Base-by-base conservation (phyloP, 2,329 filamentous ascomycete species). In the Sarocladiaceae sp. region DNA sequence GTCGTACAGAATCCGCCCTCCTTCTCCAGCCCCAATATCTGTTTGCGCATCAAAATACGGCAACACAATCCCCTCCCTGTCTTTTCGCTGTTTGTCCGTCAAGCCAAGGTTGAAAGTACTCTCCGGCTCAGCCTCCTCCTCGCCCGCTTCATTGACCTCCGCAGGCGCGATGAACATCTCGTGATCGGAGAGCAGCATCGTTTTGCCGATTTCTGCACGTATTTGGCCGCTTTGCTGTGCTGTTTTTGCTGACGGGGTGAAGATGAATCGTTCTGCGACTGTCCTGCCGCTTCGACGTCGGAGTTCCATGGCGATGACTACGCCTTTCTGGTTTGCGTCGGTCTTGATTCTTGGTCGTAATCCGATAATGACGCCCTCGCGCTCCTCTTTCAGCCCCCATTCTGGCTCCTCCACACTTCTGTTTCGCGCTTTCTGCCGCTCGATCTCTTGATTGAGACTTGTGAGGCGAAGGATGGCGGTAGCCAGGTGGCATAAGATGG, bases 31-130 rank as follows among this genome's bases (percentile, higher is more conserved):
- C 1, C 84, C 86, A 50, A 84, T 79, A 46, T 86, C 87, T 51
- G 84, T 89, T 77, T 99, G 94, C 22, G 94, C 94, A 73, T 99
- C 94, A 69, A 95, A 97, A 67, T 99, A 97, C 15, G 94, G 94
- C 67, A 97, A 67, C 36, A 97, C 88, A 8, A 99, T 89, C 0
- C 88, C 89, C 62, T 97, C 93, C 23, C 94, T 76, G 49, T 96
- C 93, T 57, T 79, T 78, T 60, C 88, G 81, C 72, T 99, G 94
- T 73, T 94, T 91, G 54, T 96, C 93, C 17, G 93, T 97, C 54
- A 99, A 72, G 0, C 87, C 86, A 3, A 99, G 71, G 57, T 88
- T 87, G 65, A 99, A 99, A 0, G 93, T 96, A 10, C 88, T 87
- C 60, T 83, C 81, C 4, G 82, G 80, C 54, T 82, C 75, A 29